These are phyloP conservation scores for Ploettnerulaceae sp. DNA, from an alignment of 2,329 filamentous ascomycete species.

Conservation along the genomic window DNA sequence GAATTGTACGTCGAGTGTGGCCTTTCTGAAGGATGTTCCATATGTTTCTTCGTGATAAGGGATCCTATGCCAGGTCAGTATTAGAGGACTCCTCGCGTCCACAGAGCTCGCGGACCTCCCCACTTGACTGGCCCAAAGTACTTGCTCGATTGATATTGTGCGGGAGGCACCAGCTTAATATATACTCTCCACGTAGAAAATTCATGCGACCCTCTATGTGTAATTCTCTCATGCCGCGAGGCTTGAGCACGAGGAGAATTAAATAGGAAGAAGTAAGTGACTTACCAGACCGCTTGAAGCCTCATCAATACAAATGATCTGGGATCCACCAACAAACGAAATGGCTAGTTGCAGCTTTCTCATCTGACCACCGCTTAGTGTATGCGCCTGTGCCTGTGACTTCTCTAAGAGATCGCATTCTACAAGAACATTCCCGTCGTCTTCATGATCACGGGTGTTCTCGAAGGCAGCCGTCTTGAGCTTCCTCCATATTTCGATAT, in stretches of 20 bases:
- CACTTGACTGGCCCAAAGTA: too few relatives aligned
- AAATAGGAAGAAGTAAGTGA: neutral
- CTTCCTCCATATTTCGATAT: slow-evolving; percentile 57
- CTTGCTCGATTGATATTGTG: too few relatives aligned
- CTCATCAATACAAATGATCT: slow-evolving; percentile 61
- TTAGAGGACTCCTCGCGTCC: neutral
- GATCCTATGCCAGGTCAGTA: slow-evolving; percentile 39
- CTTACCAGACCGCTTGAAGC: slow-evolving; percentile 53
- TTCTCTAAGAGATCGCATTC: slow-evolving; percentile 58
- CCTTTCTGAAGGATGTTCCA: slow-evolving; percentile 64
- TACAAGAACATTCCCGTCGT: slow-evolving; percentile 45
- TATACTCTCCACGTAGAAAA: too few relatives aligned
- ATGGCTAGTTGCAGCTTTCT: slow-evolving; percentile 62
- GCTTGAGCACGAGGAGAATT: too few relatives aligned
- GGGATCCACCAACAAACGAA: slow-evolving; percentile 62
- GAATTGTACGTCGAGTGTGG: slow-evolving; percentile 54
- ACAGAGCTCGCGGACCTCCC: too few relatives aligned
- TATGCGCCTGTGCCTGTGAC: slow-evolving; percentile 48
- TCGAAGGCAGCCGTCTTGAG: slow-evolving; percentile 46
- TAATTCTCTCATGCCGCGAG: too few relatives aligned
- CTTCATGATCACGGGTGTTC: slow-evolving; percentile 38
- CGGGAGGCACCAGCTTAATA: too few relatives aligned
- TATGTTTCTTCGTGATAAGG: slow-evolving; percentile 59
- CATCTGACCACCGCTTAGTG: slow-evolving; percentile 62
- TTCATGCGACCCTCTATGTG: too few relatives aligned